Base-by-base conservation (phyloP, 192 early-diverging fungal genomes). In the Chytriomyces sp. region DNA sequence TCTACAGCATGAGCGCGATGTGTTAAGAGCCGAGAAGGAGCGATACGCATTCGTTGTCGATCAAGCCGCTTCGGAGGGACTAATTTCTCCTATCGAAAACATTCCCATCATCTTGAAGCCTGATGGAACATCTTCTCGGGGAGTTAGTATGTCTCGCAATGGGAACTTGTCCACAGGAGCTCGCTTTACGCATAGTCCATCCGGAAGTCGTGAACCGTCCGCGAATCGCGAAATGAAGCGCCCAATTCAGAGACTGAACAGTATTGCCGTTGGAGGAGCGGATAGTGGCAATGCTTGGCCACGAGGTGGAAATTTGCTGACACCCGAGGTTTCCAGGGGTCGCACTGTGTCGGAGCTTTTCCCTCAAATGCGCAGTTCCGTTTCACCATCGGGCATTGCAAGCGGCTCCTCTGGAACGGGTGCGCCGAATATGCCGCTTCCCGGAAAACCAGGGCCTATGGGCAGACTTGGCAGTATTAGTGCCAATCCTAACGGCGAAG, bases 61-160 rank as follows among this genome's bases (percentile, higher is more conserved):
- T 6, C 73, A 75, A 50, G 47, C 45, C 13, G 73, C 35, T 28
- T 13, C 16, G 10, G 63, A 65, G 48, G 73, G 73, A 8, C n/a
- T 72, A 10, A 60, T 72, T 18, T 43, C 53, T 7, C 84, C 97
- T 46, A 81, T 93, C 35, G 9, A 16, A 8, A 59, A 71, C 35
- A 18, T 35, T 26, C 69, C 69, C 18, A 24, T 28, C 18, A 18
- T 71, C 7, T 20, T 71, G 20, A 57, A 57, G 20, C 20, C 53
- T n/a, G 53, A 57, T 57, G 53, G 53, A n/a, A n/a, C 20, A 20
- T 5, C 53, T 5, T 57, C 53, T n/a, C 13, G 53, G 53, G 53
- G 20, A n/a, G 53, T 57, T 20, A 57, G 53, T 57, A n/a, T 57
- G 53, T 57, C 53, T n/a, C 53, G 53, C 20, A 20, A 13, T 20